Evolutionary conservation across 352 stramenopile species (phyloP), one percentile per base, ranked within the genome.

Genomic region (Globisporangium perplexum): DNA sequence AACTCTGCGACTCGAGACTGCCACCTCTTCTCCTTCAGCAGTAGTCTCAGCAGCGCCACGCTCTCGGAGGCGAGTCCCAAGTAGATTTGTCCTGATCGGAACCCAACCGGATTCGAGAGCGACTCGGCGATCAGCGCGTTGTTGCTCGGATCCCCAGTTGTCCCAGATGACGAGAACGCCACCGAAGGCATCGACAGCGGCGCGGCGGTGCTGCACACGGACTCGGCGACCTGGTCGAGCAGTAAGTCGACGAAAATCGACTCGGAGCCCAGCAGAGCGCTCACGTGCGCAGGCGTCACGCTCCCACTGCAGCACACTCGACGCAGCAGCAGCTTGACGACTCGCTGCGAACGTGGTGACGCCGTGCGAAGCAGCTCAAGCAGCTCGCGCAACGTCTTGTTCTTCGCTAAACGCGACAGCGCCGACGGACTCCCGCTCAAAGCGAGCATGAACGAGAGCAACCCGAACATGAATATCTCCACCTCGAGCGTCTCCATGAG

Each of bases 191-290:
- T 77, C 20, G 75, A 57, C 62, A 90, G 68, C 11, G 83, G 77
- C 41, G 83, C 74, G 20, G 76, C 75, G 11, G 80, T 90, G 39
- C 80, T 91, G 55, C 80, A 93, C 18, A 95, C 75, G 0, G 85
- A 92, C 39, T 95, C 85, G 7, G 85, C 81, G 14, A 95, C 83
- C 74, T 93, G 85, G 64, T 95, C 81, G 1, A 95, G 68, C 48
- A 95, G 45, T 10, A 93, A 53, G 59, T 95, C 85, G n/a, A 93
- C 71, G 14, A 95, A 59, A 12, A 93, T 72, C 2, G 81, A 86
- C 38, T 93, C 83, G 0, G 81, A 92, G 1, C 85, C 85, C 47
- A 91, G 81, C 8, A 95, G 72, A 10, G 71, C 65, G 36, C 74
- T 77, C 11, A 95, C 77, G 39, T 88, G 68, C 28, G 59, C 64